phyloP scores from a whole-genome alignment of 192 early-diverging fungal species.

The Helicostylum pulchrum region DNA sequence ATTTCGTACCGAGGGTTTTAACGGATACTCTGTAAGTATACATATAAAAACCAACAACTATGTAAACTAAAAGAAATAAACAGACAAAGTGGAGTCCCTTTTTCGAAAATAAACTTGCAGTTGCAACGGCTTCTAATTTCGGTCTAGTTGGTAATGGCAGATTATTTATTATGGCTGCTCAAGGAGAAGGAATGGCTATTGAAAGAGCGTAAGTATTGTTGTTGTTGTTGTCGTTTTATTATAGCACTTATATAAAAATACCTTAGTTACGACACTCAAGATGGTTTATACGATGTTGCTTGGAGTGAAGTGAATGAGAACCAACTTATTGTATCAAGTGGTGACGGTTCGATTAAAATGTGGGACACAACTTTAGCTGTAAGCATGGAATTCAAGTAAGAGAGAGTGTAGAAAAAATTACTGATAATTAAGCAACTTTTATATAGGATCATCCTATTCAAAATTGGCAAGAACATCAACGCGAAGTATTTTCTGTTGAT shows the following conservation, averaged over 20 bases:
- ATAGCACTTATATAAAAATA: not conserved
- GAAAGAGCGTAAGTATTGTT: constrained; percentile 61
- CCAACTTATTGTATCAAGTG: constrained; percentile 85
- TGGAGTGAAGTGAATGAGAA: constrained; percentile 98
- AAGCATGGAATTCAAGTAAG: constrained; percentile 29
- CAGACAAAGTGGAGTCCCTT: constrained; percentile 94
- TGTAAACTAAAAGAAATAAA: constrained; percentile 6
- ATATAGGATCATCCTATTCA: constrained; percentile 79
- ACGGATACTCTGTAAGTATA: constrained; percentile 79
- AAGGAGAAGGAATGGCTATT: constrained; percentile 39
- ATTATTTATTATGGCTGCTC: constrained; percentile 68
- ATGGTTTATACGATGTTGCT: constrained; percentile 90
- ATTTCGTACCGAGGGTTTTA: constrained; percentile 80
- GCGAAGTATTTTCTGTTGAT: constrained; percentile 91
- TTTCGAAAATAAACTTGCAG: constrained; percentile 82
- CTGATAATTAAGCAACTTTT: not conserved
- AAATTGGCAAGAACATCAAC: constrained; percentile 90
- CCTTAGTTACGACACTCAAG: constrained; percentile 90
- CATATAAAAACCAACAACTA: not conserved
- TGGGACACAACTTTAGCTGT: constrained; percentile 87
- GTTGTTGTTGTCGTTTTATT: not conserved
- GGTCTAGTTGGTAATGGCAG: constrained; percentile 96
- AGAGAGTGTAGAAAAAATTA: not conserved
- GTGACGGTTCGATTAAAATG: constrained; percentile 93
- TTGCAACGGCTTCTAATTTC: constrained; percentile 90